Base-by-base conservation (phyloP, 495 filamentous ascomycete species). In the Tuber brumale region DNA sequence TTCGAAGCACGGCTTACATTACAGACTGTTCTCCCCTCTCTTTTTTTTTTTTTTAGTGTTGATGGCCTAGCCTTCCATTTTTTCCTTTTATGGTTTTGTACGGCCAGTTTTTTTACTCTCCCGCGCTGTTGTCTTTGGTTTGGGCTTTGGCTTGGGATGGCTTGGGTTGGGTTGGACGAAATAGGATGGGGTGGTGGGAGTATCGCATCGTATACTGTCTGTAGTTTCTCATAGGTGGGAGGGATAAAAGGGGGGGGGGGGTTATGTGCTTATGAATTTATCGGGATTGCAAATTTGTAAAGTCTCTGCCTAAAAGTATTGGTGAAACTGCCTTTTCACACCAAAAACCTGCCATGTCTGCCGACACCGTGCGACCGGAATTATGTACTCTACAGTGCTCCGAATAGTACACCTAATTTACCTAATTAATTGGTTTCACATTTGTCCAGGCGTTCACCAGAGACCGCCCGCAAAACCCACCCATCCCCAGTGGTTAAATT, bases 261-360 rank as follows among this genome's bases (percentile, higher is more conserved):
- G 35, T 66, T 66, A 66, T 27, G 57, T 66, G 57, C 19, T 66
- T 66, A 66, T 35, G 57, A 66, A 66, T 66, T 66, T 66, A 66
- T 66, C 57, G 16, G 18, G 27, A 66, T 35, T 35, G 57, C 57
- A 35, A 66, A 66, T 66, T 66, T 35, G 57, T 9, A 51, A 8
- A 51, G 18, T 18, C 44, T 10, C 41, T 10, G 41, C 41, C 41
- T 10, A 42, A 42, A 8, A 42, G 41, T 42, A 42, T 42, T 46
- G 45, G 7, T 21, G 10, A 45, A 9, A 48, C 21, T 6, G 21
- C 46, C 46, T 23, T 23, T 48, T 42, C 9, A 42, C 46, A 48
- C 46, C 46, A 23, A 48, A 48, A 48, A 23, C 21, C 7, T 23
- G 7, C 46, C 46, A 23, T 23, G 19, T 9, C 7, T 48, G 19